Evolutionary conservation across 805 yeast species (phyloP).

Genomic region (Cyberlindnera veronae): DNA sequence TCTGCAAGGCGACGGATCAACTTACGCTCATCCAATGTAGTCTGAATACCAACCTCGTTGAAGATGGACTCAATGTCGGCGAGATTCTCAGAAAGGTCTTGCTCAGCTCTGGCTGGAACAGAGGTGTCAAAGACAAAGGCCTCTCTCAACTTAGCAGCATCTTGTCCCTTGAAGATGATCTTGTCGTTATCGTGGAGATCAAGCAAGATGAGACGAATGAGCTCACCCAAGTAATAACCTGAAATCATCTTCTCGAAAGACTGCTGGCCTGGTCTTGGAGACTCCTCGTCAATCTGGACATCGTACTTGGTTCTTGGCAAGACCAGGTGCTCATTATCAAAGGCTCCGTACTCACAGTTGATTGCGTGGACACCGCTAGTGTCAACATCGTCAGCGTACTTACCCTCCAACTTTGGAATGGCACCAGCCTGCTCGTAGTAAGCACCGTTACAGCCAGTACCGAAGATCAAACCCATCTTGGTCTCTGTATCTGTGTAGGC

Average conservation of each 20-base stretch:
- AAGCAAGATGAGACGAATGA: slow-evolving; percentile 72
- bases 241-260: slow-evolving; percentile 96
- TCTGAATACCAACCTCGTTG: slow-evolving; percentile 52
- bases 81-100: slow-evolving; percentile 83
- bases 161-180: slow-evolving; percentile 67
- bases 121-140: slow-evolving; percentile 86
- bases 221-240: slow-evolving; percentile 94
- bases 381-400: slow-evolving; percentile 58
- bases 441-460: slow-evolving; percentile 98
- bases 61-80: slow-evolving; percentile 70
- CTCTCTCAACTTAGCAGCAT: slow-evolving; percentile 54
- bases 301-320: slow-evolving; percentile 93
- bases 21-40: slow-evolving; percentile 76
- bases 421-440: slow-evolving; percentile 74
- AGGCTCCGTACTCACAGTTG: slow-evolving; percentile 98
- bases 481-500: slow-evolving; percentile 86
- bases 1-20: slow-evolving; percentile 80
- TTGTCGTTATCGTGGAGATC: slow-evolving; percentile 62
- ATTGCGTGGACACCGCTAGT: slow-evolving; percentile 81
- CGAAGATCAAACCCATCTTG: slow-evolving; percentile 93
- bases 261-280: slow-evolving; percentile 97
- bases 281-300: slow-evolving; percentile 69
- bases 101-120: slow-evolving; percentile 81
- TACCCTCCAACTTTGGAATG: slow-evolving; percentile 80
- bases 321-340: slow-evolving; percentile 81